Conservation (phyloP, 495 filamentous ascomycete genomes). For the Neurospora discreta region DNA sequence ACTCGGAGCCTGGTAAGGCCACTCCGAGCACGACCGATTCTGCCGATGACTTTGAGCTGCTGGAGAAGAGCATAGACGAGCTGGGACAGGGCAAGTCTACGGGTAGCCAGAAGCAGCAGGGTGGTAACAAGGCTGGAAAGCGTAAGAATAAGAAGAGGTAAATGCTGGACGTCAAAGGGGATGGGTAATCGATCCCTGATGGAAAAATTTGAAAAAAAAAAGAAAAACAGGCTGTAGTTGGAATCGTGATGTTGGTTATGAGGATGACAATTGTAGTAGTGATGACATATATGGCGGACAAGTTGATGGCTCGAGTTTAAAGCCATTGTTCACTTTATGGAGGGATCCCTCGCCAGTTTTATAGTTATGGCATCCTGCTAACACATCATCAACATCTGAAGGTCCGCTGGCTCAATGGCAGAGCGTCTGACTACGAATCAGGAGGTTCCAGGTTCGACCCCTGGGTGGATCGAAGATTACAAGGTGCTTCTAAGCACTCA, state of each 20-base stretch:
- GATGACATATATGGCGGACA: not conserved
- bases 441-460: not conserved
- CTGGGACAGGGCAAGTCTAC: slow-evolving; percentile 30
- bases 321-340: not conserved
- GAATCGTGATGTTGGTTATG: not conserved
- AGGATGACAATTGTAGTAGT: not conserved
- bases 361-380: not conserved
- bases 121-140: slow-evolving; percentile 29
- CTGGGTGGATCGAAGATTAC: not conserved
- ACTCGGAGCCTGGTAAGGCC: slow-evolving; percentile 23
- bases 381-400: not conserved
- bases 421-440: not conserved
- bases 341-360: not conserved
- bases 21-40: slow-evolving; percentile 36
- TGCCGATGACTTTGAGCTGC: slow-evolving; percentile 44
- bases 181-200: too few relatives aligned
- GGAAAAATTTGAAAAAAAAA: not conserved
- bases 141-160: slow-evolving; percentile 39
- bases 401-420: not conserved
- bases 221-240: not conserved
- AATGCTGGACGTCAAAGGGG: not conserved
- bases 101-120: slow-evolving; percentile 28
- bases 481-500: not conserved
- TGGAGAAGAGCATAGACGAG: slow-evolving; percentile 40
- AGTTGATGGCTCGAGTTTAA: not conserved